phyloP scores from a whole-genome alignment of 1,284 basidiomycete species.

The Farysia itapuensis region DNA sequence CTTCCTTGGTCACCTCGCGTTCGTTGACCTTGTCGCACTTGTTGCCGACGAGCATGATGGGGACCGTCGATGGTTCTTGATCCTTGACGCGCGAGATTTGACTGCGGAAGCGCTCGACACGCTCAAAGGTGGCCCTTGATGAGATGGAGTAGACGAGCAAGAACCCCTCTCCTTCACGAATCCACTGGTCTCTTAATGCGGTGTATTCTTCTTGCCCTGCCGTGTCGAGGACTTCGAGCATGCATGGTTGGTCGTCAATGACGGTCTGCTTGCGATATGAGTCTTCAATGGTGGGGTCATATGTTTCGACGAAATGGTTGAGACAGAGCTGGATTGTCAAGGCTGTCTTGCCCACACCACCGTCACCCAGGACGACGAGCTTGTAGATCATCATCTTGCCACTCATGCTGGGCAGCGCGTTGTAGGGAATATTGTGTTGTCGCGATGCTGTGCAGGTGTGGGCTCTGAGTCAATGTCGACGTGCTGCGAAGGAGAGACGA shows the following conservation, averaged over 20 bases:
- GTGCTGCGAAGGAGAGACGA: no score
- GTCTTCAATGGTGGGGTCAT: conserved; percentile 61
- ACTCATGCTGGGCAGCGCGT: conserved; percentile 25
- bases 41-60: conserved; percentile 84
- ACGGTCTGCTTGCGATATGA: conserved; percentile 60
- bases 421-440: background rate
- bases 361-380: conserved; percentile 92
- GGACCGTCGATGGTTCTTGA: conserved; percentile 62
- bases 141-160: conserved; percentile 61
- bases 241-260: conserved; percentile 61
- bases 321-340: conserved; percentile 71
- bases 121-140: conserved; percentile 60
- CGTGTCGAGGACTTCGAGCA: conserved; percentile 82
- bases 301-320: conserved; percentile 54
- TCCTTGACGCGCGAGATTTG: conserved; percentile 60
- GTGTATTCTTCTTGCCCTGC: conserved; percentile 73
- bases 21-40: conserved; percentile 81
- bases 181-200: conserved; percentile 61
- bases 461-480: no score
- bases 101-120: conserved; percentile 59
- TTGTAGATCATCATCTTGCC: conserved; percentile 66
- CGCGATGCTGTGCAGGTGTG: background rate
- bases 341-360: conserved; percentile 96
- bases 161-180: conserved; percentile 62
- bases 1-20: conserved; percentile 68